Base-by-base conservation (phyloP, 208 protist genomes). In the Leishmania guyanensis region DNA sequence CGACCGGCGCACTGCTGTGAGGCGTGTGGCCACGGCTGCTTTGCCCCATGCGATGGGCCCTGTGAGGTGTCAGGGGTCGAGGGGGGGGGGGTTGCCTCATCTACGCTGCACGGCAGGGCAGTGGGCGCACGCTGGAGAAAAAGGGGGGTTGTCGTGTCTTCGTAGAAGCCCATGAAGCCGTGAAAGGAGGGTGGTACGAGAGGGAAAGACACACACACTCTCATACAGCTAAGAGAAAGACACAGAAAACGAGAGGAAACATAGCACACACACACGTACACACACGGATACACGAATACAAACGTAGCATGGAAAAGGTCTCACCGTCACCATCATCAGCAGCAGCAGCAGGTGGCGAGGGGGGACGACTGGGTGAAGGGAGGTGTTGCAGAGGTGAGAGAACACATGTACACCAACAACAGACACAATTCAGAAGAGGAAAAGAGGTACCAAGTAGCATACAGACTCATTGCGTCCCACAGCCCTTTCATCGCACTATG, bases 401-500 rank as follows among this genome's bases (percentile, higher is more conserved):
- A 54, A 65, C 60, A 65, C 60, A 17, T 65, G n/a, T 8, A 62
- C n/a, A 66, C 36, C 36, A n/a, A 48, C 65, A 39, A 43, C 29
- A 4, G 12, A 20, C 6, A 5, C 12, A 8, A 43, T 70, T 26
- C 17, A 48, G 12, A 20, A 70, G 2, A 48, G 2, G 33, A 29
- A 9, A 68, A 68, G 22, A 46, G 33, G 17, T 16, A 10, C n/a
- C 16, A 70, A 46, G 33, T 12, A 48, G 65, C 17, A 48, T 9
- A 36, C 33, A 70, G 36, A 26, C 20, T 14, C 65, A 10, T 5
- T 46, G 65, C 36, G 1, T 70, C 33, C 20, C 36, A 46, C 9
- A 3, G 2, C 65, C 3, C 65, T 39, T 8, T 71, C 71, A 84
- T 4, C 70, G 76, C 20, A 95, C 76, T 73, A 97, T 94, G 71